A percentile compares a stretch with the other conserved stretches of the same genome.
Conservation (phyloP, 23 red algal species). For the Gracilaria domingensis region DNA sequence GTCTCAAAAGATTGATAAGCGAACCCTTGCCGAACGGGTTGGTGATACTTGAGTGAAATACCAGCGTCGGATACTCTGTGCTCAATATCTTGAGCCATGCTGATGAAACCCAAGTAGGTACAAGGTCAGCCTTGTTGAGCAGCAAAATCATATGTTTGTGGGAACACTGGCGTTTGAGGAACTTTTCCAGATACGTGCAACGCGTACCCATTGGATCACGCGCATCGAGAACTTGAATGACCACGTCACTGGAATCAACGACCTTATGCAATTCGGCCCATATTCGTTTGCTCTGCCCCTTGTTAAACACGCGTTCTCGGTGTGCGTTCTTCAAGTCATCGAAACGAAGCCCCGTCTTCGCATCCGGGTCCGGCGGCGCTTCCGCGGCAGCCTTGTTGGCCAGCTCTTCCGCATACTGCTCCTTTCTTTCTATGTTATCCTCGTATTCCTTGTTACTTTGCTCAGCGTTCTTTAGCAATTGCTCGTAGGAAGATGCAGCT, state of each 20-base stretch:
- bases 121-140: slow-evolving; percentile 95
- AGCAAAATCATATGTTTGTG: slow-evolving; percentile 98
- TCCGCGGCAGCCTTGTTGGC: slow-evolving; percentile 52
- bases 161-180: slow-evolving; percentile 75
- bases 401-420: slow-evolving; percentile 53
- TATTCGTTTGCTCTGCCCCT: slow-evolving; percentile 94
- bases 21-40: slow-evolving; percentile 93
- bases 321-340: slow-evolving; percentile 74
- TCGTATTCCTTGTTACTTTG: slow-evolving; percentile 65
- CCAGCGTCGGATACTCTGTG: slow-evolving; percentile 91
- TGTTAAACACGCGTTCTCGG: slow-evolving; percentile 79
- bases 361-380: slow-evolving; percentile 48
- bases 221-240: slow-evolving; percentile 94
- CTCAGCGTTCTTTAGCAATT: slow-evolving; percentile 64
- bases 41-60: slow-evolving; percentile 87
- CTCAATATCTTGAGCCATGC: slow-evolving; percentile 83
- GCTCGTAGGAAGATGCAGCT: slow-evolving; percentile 44
- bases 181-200: slow-evolving; percentile 74
- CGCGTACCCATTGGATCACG: slow-evolving; percentile 94
- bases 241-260: slow-evolving; percentile 93
- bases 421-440: slow-evolving; percentile 62
- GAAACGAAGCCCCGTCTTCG: slow-evolving; percentile 42
- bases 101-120: slow-evolving; percentile 88
- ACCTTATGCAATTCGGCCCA: slow-evolving; percentile 99
- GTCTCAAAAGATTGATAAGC: slow-evolving; percentile 90